Evolutionary conservation across 208 protist species (phyloP).

Genomic region (Novymonas esmeraldas): DNA sequence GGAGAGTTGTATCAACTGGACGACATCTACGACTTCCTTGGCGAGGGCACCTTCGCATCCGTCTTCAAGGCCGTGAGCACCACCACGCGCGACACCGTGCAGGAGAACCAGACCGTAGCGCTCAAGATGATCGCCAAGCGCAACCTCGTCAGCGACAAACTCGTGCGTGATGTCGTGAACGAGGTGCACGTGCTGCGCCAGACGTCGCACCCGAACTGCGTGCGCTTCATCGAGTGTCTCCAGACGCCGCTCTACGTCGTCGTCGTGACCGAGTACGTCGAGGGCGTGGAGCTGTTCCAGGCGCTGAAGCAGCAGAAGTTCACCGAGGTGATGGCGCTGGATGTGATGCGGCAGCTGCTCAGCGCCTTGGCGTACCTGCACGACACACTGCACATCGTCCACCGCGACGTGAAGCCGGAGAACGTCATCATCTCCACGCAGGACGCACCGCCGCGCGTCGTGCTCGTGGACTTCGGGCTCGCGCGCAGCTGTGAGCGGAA

Average conservation of each 20-base stretch:
- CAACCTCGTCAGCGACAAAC: constrained; percentile 70
- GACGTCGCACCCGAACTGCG: constrained; percentile 70
- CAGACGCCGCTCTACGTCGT: constrained; percentile 79
- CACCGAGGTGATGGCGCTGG: constrained; percentile 58
- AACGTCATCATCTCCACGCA: constrained; percentile 75
- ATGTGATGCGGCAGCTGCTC: constrained; percentile 78
- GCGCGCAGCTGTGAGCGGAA: constrained; percentile 39
- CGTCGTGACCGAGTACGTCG: constrained; percentile 87
- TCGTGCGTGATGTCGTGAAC: constrained; percentile 72
- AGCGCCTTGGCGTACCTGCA: constrained; percentile 83
- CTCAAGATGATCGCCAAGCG: constrained; percentile 87
- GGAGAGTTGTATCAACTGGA: constrained; percentile 68
- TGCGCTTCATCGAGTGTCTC: constrained; percentile 72
- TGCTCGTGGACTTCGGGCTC: constrained; percentile 88
- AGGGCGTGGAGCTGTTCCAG: constrained; percentile 81
- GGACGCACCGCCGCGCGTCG: constrained; percentile 47
- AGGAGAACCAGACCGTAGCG: constrained; percentile 58
- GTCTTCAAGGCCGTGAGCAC: constrained; percentile 77
- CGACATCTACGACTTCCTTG: constrained; percentile 86
- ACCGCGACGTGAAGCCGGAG: constrained; percentile 90
- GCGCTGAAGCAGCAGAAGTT: constrained; percentile 58
- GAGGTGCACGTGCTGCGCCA: constrained; percentile 76
- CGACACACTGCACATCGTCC: constrained; percentile 68
- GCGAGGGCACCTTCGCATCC: constrained; percentile 79
- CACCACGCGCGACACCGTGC: constrained; percentile 33